A percentile compares a stretch with the other conserved stretches of the same genome.
phyloP scores from a whole-genome alignment of 2,329 filamentous ascomycete species.

The Elsinoe necatrix region DNA sequence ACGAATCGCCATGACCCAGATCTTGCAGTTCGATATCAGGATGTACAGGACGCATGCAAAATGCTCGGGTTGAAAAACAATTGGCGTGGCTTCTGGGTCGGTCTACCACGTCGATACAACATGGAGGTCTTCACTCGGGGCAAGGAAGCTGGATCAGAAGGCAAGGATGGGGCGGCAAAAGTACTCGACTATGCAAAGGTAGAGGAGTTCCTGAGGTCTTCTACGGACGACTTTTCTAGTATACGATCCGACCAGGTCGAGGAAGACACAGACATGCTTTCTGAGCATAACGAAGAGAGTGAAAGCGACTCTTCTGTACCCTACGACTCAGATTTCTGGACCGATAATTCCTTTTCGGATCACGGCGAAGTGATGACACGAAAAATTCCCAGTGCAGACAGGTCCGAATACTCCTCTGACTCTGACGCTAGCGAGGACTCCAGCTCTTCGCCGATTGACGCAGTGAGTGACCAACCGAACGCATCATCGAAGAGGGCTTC shows the following conservation, averaged over 20 bases:
- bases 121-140: constrained; percentile 39
- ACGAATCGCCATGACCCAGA: constrained; percentile 27
- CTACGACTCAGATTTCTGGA: constrained; percentile 35
- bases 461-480: background rate
- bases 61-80: constrained; percentile 44
- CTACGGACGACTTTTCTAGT: background rate
- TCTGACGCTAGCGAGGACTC: background rate
- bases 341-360: constrained; percentile 20
- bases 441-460: background rate
- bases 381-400: background rate
- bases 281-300: constrained; percentile 23
- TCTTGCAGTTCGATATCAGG: constrained; percentile 26
- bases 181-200: constrained; percentile 34
- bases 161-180: background rate
- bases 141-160: background rate
- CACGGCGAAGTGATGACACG: constrained; percentile 2
- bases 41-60: constrained; percentile 48
- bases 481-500: constrained; percentile 16
- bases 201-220: constrained; percentile 32
- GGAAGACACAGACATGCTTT: background rate
- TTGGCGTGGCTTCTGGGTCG: constrained; percentile 44
- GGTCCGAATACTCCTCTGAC: background rate
- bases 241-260: constrained; percentile 16
- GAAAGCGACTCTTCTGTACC: constrained; percentile 30
- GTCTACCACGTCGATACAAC: constrained; percentile 43